Percentiles rank a stretch among this genome's conserved stretches.
Evolutionary conservation across 805 yeast species (phyloP).

Genomic region (Starmerella powellii): DNA sequence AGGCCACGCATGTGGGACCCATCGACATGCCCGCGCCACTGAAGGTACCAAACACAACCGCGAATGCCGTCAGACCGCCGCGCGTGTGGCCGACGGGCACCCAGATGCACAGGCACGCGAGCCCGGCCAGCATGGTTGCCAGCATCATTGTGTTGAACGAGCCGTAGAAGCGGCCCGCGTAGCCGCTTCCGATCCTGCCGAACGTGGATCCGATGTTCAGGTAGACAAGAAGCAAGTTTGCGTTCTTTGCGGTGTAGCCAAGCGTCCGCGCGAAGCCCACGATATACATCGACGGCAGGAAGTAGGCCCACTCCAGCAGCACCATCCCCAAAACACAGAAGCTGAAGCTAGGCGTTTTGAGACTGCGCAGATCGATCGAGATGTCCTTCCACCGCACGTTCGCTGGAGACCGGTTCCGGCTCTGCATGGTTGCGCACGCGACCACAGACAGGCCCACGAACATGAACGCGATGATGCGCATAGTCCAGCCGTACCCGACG

Average conservation of each 20-base stretch:
- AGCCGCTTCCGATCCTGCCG: constrained; percentile 48
- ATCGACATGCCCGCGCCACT: constrained; percentile 50
- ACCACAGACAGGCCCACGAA: constrained; percentile 20
- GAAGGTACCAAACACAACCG: constrained; percentile 31
- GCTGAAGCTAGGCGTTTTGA: constrained; percentile 23
- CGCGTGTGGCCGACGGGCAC: constrained; percentile 36
- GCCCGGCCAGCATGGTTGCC: constrained; percentile 35
- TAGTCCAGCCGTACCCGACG: constrained; percentile 50
- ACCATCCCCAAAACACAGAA: constrained; percentile 24
- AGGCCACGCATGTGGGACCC: constrained; percentile 55
- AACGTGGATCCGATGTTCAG: constrained; percentile 38
- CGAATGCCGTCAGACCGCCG: constrained; percentile 43
- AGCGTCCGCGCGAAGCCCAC: constrained; percentile 43
- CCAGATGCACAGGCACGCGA: constrained; percentile 46
- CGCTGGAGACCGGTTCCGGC: constrained; percentile 23
- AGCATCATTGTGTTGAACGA: constrained; percentile 42
- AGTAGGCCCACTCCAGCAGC: constrained; percentile 39
- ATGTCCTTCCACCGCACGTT: constrained; percentile 15
- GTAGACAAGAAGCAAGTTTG: constrained; percentile 36
- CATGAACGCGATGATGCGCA: constrained; percentile 36
- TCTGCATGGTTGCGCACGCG: constrained; percentile 30
- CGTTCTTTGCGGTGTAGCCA: constrained; percentile 28
- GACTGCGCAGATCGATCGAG: constrained; percentile 23
- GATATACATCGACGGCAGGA: constrained; percentile 41
- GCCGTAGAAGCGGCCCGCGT: constrained; percentile 42